Evolutionary conservation across 2,329 filamentous ascomycete genomes (phyloP).

Genomic region (Diaporthe helianthi): DNA sequence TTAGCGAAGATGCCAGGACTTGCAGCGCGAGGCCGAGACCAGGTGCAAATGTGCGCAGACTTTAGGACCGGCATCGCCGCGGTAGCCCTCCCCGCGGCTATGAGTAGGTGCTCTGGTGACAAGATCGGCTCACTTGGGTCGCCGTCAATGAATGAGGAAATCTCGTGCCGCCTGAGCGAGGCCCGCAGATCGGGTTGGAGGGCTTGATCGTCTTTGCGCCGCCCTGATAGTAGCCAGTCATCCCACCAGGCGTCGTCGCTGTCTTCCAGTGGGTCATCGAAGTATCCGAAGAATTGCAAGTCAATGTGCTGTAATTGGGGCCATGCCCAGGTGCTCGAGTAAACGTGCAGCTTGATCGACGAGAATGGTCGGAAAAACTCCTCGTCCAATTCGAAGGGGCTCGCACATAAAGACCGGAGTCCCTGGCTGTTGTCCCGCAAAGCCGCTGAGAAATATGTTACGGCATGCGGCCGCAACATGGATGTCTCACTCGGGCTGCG

Average conservation of each 20-base stretch:
- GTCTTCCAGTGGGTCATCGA: too few relatives aligned
- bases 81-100: not conserved
- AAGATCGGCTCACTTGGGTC: fast-evolving
- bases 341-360: not conserved
- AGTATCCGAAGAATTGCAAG: not conserved
- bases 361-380: not conserved
- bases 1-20: not conserved
- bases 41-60: not conserved
- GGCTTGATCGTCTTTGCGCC: too few relatives aligned
- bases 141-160: too few relatives aligned
- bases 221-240: too few relatives aligned
- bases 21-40: too few relatives aligned
- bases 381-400: not conserved
- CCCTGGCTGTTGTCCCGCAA: not conserved
- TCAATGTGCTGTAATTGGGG: not conserved
- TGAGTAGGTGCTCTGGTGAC: not conserved
- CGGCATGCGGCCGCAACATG: too few relatives aligned
- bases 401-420: not conserved
- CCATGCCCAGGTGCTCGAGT: not conserved
- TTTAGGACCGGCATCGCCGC: not conserved
- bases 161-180: too few relatives aligned
- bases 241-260: too few relatives aligned
- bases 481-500: too few relatives aligned
- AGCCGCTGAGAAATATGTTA: not conserved
- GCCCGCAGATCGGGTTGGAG: too few relatives aligned